These are phyloP conservation scores for Yamadazyma sp. DNA, from an alignment of 1,139 yeast species.

Conservation along the genomic window DNA sequence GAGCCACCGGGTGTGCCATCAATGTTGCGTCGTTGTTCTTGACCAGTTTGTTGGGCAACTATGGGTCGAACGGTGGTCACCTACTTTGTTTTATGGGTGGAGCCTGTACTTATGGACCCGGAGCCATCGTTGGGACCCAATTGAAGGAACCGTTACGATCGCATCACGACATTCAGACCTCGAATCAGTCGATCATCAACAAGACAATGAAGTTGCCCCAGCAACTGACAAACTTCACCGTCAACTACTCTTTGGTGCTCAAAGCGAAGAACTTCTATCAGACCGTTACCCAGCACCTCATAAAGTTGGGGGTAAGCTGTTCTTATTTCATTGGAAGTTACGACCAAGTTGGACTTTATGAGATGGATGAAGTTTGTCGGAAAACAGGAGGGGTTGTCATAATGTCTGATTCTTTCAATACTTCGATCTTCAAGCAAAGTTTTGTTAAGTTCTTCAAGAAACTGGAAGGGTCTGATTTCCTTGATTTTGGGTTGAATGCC, in stretches of 20 bases:
- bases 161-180: conserved; percentile 55
- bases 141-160: conserved; percentile 58
- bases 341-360: conserved; percentile 66
- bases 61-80: conserved; percentile 55
- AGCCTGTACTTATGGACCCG: conserved; percentile 60
- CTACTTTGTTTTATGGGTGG: conserved; percentile 61
- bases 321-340: conserved; percentile 63
- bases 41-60: conserved; percentile 40
- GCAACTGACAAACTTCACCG: conserved; percentile 22
- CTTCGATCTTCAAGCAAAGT: conserved; percentile 67
- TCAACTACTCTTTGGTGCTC: conserved; percentile 31
- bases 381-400: conserved; percentile 64
- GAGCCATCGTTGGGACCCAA: conserved; percentile 47
- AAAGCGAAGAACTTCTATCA: conserved; percentile 45
- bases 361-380: conserved; percentile 59
- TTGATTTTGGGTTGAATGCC: conserved; percentile 57
- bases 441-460: conserved; percentile 51
- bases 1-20: conserved; percentile 69
- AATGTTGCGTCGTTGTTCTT: conserved; percentile 58
- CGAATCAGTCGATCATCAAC: conserved; percentile 25
- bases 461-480: conserved; percentile 26
- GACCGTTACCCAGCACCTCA: conserved; percentile 39
- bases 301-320: conserved; percentile 51
- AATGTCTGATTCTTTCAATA: conserved; percentile 62
- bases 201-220: conserved; percentile 27